A percentile compares a stretch with the other conserved stretches of the same genome.
Evolutionary conservation across 495 filamentous ascomycete genomes (phyloP).

Genomic region (Bacidia gigantensis): DNA sequence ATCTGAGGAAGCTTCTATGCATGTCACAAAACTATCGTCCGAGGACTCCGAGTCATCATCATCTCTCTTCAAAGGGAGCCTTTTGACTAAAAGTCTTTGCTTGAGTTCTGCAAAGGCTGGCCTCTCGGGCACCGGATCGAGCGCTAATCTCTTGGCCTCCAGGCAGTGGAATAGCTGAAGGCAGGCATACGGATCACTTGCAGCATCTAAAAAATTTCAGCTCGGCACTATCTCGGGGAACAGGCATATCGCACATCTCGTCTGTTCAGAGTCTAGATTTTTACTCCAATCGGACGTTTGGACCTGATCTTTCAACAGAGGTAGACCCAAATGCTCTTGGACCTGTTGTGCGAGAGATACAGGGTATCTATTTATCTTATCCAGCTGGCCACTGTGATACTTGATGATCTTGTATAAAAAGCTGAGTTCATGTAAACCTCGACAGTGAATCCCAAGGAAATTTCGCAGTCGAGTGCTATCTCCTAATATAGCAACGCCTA

Average conservation of each 20-base stretch:
- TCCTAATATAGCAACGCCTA: conserved; percentile 61
- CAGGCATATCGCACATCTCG: conserved; percentile 43
- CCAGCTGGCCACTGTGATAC: conserved; percentile 35
- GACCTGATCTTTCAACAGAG: conserved; percentile 58
- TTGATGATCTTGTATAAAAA: conserved; percentile 65
- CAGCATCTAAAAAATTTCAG: conserved; percentile 45
- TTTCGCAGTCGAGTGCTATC: conserved; percentile 58
- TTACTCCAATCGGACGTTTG: conserved; percentile 60
- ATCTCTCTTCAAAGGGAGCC: conserved; percentile 23
- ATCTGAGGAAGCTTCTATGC: neutral
- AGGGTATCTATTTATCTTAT: conserved; percentile 47
- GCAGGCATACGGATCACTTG: conserved; percentile 70
- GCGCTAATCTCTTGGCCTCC: conserved; percentile 46
- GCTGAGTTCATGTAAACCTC: conserved; percentile 63
- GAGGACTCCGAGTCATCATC: conserved; percentile 20
- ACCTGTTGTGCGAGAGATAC: conserved; percentile 56
- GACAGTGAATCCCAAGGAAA: conserved; percentile 47
- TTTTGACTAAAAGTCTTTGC: conserved; percentile 40
- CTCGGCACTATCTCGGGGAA: neutral
- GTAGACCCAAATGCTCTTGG: conserved; percentile 57
- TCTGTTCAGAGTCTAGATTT: conserved; percentile 47
- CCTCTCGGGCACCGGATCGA: conserved; percentile 55
- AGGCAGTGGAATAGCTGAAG: conserved; percentile 57
- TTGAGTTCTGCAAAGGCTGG: conserved; percentile 54
- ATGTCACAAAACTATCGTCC: conserved; percentile 13